Conservation (phyloP, 2,329 filamentous ascomycete species). For the Sporothrix pseudoabietina region DNA sequence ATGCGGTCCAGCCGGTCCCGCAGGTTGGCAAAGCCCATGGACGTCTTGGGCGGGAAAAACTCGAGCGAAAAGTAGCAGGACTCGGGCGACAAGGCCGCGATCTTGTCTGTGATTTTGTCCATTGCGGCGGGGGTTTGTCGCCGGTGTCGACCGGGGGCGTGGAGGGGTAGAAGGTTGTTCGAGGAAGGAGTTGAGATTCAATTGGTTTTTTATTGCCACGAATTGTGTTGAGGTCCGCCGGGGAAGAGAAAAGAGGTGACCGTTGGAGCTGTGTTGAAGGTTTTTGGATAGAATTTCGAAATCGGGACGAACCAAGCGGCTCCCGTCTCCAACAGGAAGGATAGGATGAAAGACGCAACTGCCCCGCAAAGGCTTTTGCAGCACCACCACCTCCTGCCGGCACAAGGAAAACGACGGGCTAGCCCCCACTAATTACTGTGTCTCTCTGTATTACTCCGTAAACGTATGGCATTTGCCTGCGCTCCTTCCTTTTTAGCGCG, state of each 20-base stretch:
- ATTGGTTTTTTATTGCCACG: not conserved
- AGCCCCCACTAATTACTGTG: too few species aligned
- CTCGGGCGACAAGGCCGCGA: constrained; percentile 81
- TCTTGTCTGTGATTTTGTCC: constrained; percentile 94
- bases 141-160: not conserved
- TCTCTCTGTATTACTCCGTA: too few species aligned
- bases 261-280: not conserved
- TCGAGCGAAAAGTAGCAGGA: constrained; percentile 92
- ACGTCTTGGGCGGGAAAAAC: constrained; percentile 98
- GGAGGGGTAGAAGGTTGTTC: not conserved
- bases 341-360: not conserved
- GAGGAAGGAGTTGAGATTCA: not conserved
- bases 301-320: not conserved
- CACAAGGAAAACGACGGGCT: too few species aligned
- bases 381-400: too few species aligned
- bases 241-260: not conserved
- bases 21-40: constrained; percentile 79
- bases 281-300: not conserved
- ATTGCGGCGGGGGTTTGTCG: constrained; percentile 46
- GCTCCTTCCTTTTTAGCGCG: constrained; percentile 4
- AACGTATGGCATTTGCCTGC: not conserved
- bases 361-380: constrained; percentile 14
- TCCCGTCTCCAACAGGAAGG: constrained; percentile 2
- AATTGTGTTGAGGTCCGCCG: not conserved
- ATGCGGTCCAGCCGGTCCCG: constrained; percentile 92